phyloP scores from a whole-genome alignment of 345 rosid genomes.

The Bretschneidera sinensis region DNA sequence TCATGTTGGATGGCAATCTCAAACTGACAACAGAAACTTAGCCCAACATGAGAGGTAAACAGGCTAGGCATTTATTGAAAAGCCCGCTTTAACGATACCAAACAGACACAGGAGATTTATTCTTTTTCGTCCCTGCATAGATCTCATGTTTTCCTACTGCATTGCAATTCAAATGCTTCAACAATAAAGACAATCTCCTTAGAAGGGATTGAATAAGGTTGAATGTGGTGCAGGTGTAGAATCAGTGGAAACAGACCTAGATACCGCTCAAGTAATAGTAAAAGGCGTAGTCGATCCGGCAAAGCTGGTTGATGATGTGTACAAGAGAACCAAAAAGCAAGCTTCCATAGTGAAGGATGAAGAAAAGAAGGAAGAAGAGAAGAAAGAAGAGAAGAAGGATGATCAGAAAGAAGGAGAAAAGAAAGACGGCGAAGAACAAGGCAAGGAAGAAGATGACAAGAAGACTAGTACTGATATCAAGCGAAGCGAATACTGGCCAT shows the following conservation, averaged over 20 bases:
- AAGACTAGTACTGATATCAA: slow-evolving; percentile 38
- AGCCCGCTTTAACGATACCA: no score
- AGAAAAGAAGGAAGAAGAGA: slow-evolving; percentile 39
- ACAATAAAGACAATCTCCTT: no score
- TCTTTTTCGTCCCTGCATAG: no score
- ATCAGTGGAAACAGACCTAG: slow-evolving; percentile 49
- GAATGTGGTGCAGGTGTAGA: slow-evolving; percentile 42
- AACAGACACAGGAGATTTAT: no score
- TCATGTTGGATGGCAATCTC: no score
- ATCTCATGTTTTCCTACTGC: no score
- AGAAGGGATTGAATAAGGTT: neutral
- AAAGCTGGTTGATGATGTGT: slow-evolving; percentile 38
- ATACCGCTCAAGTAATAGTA: slow-evolving; percentile 37
- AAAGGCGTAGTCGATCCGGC: slow-evolving; percentile 52
- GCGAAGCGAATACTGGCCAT: slow-evolving; percentile 42
- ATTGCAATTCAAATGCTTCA: no score
- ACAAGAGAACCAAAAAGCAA: slow-evolving; percentile 52
- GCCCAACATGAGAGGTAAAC: no score
- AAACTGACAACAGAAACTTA: no score
- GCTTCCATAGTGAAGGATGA: slow-evolving; percentile 48
- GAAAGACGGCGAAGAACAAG: slow-evolving; percentile 12
- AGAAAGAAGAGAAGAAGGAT: slow-evolving; percentile 25
- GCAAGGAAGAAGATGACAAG: slow-evolving; percentile 16
- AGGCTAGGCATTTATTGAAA: no score
- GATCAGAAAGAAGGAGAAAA: slow-evolving; percentile 19